Evolutionary conservation across 106 monocot species (phyloP), one percentile per base, ranked within the genome.

Genomic region (Gastrodia elata): DNA sequence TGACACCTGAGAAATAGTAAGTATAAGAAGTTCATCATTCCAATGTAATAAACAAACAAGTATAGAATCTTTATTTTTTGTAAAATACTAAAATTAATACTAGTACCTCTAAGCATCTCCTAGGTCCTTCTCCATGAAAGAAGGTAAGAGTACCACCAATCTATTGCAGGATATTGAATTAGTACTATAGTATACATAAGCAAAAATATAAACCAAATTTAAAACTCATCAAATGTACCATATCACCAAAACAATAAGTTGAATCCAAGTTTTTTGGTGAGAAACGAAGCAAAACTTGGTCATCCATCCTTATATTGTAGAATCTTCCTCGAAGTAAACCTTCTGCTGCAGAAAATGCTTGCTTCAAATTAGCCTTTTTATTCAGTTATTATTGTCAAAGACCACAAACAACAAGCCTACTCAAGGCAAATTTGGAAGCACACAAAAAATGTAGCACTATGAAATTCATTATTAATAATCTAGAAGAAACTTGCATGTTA

Each of bases 111-210:
- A 99, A 93, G 79, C 98, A 99, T 85, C 87, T 84, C 59, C 93
- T 83, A 58, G 68, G 71, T 77, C 87, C 87, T 74, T 86, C 86
- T 39, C 83, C 89, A 82, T 91, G 91, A 73, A 93, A 93, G 70
- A 99, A 93, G 39, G 86, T 89, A 49, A 99, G 93, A 49, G 91
- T 85, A 36, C 98, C 98, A 70, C 98, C 98, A 77, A 99, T 99
- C 98, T 99, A 77, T 79, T 36, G 25, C 9, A 38, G 73, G 32
- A 81, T 65, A 36, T 71, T 11, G 32, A 73, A 70, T 22, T 39
- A 34, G 76, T 22, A 42, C 39, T 32, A 20, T 6, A 0, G 7
- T 3, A 48, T 48, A 11, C 48, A 48, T 48, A 11, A 4, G 16
- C 48, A 48, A 18, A 48, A 16, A 24, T 22, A 22, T n/a, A 48